Evolutionary conservation across 2,329 filamentous ascomycete species (phyloP).

Genomic region (Hawksworthiomyces lignivorus): DNA sequence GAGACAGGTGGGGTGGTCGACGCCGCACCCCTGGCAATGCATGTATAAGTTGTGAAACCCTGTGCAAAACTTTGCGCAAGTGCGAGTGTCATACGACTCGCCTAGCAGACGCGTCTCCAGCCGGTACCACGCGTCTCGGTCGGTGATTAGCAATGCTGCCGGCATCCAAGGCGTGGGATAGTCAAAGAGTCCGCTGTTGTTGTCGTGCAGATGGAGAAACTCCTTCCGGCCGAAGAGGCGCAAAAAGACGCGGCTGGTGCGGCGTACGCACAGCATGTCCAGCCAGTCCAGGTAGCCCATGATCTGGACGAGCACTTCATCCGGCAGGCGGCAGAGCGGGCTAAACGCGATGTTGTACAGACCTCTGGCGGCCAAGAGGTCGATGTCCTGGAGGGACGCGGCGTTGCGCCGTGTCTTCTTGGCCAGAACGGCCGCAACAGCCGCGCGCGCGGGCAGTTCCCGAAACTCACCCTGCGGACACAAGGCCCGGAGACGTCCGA

Average conservation of each 20-base stretch:
- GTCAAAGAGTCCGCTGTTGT: not conserved
- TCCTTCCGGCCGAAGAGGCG: not conserved
- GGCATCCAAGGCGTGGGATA: not conserved
- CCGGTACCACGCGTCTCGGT: no score
- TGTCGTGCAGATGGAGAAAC: not conserved
- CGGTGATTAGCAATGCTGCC: not conserved
- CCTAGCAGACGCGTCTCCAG: no score
- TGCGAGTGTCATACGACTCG: no score
- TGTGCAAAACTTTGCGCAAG: not conserved
- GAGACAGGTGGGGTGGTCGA: not conserved
- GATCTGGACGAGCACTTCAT: slow-evolving; percentile 3
- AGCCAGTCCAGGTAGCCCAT: slow-evolving; percentile 2
- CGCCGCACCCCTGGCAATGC: not conserved
- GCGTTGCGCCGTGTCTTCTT: not conserved
- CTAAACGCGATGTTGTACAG: slow-evolving; percentile 3
- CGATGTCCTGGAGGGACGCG: not conserved
- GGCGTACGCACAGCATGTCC: not conserved
- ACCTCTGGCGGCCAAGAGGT: not conserved
- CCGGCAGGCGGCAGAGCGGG: slow-evolving; percentile 6
- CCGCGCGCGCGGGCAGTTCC: not conserved
- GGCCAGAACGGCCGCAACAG: not conserved
- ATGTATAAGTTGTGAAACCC: not conserved
- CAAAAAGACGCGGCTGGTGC: not conserved
- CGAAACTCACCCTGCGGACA: not conserved
- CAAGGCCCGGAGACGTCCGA: slow-evolving; percentile 3